Evolutionary conservation across 768 basidiomycete genomes (phyloP).

Genomic region (Amanita rubescens): DNA sequence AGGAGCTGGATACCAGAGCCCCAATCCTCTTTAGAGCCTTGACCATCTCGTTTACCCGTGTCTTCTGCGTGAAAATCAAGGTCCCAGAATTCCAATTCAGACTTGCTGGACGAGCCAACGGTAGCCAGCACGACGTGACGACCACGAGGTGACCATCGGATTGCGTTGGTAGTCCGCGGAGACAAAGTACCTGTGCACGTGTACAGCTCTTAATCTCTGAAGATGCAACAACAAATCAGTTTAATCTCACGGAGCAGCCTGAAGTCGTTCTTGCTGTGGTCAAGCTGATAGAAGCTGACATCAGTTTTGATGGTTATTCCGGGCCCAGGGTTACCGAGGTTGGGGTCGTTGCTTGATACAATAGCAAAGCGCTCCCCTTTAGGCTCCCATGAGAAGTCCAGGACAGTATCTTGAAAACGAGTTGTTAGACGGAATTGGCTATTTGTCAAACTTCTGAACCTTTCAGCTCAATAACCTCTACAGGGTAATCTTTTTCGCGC

Average conservation of each 20-base stretch:
- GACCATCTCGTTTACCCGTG: slow-evolving; percentile 40
- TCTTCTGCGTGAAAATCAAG: slow-evolving; percentile 81
- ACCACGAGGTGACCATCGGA: slow-evolving; percentile 95
- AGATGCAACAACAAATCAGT: not conserved
- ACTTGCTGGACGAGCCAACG: slow-evolving; percentile 91
- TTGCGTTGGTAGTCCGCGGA: slow-evolving; percentile 82
- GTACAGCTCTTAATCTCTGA: not conserved
- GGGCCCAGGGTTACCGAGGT: slow-evolving; percentile 81
- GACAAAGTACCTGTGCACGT: slow-evolving; percentile 57
- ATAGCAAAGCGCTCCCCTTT: slow-evolving; percentile 94
- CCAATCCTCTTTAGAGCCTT: slow-evolving; percentile 62
- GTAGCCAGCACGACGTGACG: slow-evolving; percentile 95
- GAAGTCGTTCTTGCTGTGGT: slow-evolving; percentile 91
- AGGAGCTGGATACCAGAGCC: slow-evolving; percentile 82
- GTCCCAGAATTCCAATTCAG: slow-evolving; percentile 98
- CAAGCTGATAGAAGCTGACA: slow-evolving; percentile 92
- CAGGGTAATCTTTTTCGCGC: slow-evolving; percentile 95
- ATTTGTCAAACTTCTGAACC: slow-evolving; percentile 36
- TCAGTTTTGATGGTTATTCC: slow-evolving; percentile 96
- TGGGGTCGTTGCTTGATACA: slow-evolving; percentile 90
- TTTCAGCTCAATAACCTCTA: slow-evolving; percentile 96
- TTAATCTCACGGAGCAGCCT: slow-evolving; percentile 64
- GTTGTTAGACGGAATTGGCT: not conserved
- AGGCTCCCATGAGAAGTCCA: slow-evolving; percentile 99
- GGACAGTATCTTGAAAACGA: slow-evolving; percentile 65